A percentile compares a stretch with the other conserved stretches of the same genome.
Evolutionary conservation across 768 basidiomycete species (phyloP).

Genomic region (Russula olivacea): DNA sequence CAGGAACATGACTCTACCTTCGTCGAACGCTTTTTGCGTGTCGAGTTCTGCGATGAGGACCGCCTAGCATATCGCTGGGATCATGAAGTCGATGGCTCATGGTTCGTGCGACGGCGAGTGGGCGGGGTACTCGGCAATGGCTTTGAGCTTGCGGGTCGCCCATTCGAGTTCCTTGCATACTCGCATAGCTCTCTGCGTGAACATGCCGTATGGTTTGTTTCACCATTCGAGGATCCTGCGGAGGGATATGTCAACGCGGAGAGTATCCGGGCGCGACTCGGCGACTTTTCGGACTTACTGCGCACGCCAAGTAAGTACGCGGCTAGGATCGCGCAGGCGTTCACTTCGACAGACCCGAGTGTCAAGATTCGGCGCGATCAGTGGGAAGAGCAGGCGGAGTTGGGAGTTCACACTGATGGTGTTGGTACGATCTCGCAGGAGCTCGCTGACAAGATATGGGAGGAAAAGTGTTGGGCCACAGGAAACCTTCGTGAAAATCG

Average conservation of each 20-base stretch:
- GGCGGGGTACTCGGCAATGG: constrained; percentile 48
- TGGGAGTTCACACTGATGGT: constrained; percentile 68
- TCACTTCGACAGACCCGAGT: constrained; percentile 75
- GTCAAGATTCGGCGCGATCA: constrained; percentile 49
- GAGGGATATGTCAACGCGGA: constrained; percentile 47
- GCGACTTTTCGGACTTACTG: constrained; percentile 53
- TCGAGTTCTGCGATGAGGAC: constrained; percentile 83
- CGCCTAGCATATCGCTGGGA: constrained; percentile 66
- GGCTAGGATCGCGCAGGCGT: constrained; percentile 76
- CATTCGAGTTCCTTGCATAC: constrained; percentile 79
- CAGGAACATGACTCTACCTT: constrained; percentile 33
- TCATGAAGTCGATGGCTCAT: constrained; percentile 51
- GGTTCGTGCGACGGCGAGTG: constrained; percentile 41
- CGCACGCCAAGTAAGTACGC: constrained; percentile 69
- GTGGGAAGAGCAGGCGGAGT: constrained; percentile 60
- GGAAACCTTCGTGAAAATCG: background rate
- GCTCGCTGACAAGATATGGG: constrained; percentile 58
- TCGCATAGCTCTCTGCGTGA: constrained; percentile 72
- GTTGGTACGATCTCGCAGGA: constrained; percentile 67
- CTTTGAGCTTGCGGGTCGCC: constrained; percentile 56
- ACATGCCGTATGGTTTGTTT: constrained; percentile 80
- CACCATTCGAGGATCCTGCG: constrained; percentile 47
- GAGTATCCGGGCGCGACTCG: constrained; percentile 55
- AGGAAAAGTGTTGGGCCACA: constrained; percentile 40
- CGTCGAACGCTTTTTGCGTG: constrained; percentile 69